Base-by-base conservation (phyloP, 768 basidiomycete species). In the Xerocomellus dryophilus region DNA sequence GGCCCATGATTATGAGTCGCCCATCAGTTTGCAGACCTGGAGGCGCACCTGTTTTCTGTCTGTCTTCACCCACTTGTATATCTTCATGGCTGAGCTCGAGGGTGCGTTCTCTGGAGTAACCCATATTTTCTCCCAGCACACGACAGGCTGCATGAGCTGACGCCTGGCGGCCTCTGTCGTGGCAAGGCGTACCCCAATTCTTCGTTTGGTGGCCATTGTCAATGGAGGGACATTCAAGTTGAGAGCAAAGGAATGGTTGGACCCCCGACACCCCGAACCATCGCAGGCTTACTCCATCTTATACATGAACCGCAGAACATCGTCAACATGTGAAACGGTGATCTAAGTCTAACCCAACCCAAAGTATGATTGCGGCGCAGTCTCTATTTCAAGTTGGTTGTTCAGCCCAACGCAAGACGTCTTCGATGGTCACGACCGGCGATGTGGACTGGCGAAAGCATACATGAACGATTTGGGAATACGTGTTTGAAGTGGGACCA, bases 141-240 rank as follows among this genome's bases (percentile, higher is more conserved):
- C 81, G n/a, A 92, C 90, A 7, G 90, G 90, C 64, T 89, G 88
- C 86, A 92, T 90, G n/a, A 91, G 76, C 69, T 90, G 86, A 54
- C 89, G 80, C 36, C 89, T 80, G 32, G 89, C 88, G 43, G 88
- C 87, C 68, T 92, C 89, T 3, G 88, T 86, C 46, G 85, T 86
- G 44, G 87, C 85, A 21, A 78, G 76, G 63, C 84, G 88, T 57
- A 91, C 83, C 7, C 89, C 89, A 47, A 90, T 86, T 67, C 87
- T 83, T 61, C 88, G 78, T 70, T 82, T 79, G 29, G 85, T 86
- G 43, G 88, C 75, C 89, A 91, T 89, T 21, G 50, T 61, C 43
- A 7, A 20, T 7, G 11, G 17, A n/a, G 38, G 20, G 12, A 32
- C n/a, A 17, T 40, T 5, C n/a, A 1, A 27, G n/a, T n/a, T n/a